Evolutionary conservation across 345 rosid species (phyloP).

Genomic region (Excoecaria agallocha): DNA sequence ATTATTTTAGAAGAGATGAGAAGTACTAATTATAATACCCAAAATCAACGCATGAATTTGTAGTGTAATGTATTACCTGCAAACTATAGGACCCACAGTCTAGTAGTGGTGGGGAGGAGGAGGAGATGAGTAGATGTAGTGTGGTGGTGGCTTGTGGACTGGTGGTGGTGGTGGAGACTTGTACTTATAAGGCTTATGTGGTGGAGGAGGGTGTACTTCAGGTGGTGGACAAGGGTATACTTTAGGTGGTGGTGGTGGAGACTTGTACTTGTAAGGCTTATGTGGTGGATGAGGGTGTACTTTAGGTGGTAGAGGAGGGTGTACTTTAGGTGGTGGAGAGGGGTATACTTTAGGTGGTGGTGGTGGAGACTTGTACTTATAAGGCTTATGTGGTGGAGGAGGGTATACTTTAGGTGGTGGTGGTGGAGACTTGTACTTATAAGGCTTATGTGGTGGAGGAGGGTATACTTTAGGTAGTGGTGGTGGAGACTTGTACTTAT

Average conservation of each 20-base stretch:
- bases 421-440: slow-evolving; percentile 10
- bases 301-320: too few species aligned
- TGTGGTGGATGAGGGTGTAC: neutral
- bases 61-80: slow-evolving; percentile 26
- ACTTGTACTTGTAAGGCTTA: too few species aligned
- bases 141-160: slow-evolving; percentile 7
- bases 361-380: too few species aligned
- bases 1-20: too few species aligned
- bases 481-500: slow-evolving; percentile 18
- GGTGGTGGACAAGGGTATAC: too few species aligned
- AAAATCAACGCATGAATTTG: neutral
- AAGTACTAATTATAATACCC: neutral
- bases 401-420: too few species aligned
- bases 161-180: too few species aligned
- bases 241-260: too few species aligned
- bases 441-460: neutral
- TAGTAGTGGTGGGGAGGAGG: slow-evolving; percentile 30
- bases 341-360: too few species aligned
- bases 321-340: too few species aligned
- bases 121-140: slow-evolving; percentile 8
- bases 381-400: too few species aligned
- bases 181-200: neutral
- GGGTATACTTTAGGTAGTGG: neutral
- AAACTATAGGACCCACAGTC: slow-evolving; percentile 11
- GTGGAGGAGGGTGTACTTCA: neutral